These are phyloP conservation scores for Calonectria fujianensis DNA, from an alignment of 2,329 filamentous ascomycete species.

Conservation along the genomic window DNA sequence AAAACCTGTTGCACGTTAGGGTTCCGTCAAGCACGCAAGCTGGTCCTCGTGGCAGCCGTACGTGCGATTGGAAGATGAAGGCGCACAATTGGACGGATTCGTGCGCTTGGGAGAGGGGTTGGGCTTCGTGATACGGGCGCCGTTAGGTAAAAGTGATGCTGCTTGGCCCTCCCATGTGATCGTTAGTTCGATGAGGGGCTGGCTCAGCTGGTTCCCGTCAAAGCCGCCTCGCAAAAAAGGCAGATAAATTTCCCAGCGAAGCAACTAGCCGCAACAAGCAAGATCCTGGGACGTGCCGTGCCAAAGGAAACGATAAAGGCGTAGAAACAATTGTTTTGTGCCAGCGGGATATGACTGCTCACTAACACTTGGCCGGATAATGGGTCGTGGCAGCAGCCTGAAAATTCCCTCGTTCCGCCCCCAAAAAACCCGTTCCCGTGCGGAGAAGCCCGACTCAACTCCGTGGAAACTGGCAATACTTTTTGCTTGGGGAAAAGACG, in stretches of 20 bases:
- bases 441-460: constrained; percentile 32
- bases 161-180: constrained; percentile 19
- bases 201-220: background rate
- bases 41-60: background rate
- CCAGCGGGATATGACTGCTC: constrained; percentile 14
- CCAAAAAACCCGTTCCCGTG: constrained; percentile 26
- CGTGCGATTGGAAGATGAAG: background rate
- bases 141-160: background rate
- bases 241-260: background rate
- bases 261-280: background rate
- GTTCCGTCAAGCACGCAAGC: background rate
- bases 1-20: background rate
- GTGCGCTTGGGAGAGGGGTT: background rate
- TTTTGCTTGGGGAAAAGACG: constrained; percentile 20
- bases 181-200: background rate
- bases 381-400: constrained; percentile 22
- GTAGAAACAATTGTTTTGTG: constrained; percentile 29
- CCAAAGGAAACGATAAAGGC: no score
- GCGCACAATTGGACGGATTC: background rate
- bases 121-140: constrained; percentile 5
- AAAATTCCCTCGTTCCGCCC: constrained; percentile 39
- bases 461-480: background rate
- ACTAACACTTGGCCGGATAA: constrained; percentile 28
- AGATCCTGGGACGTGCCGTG: background rate
- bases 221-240: background rate